phyloP scores from a whole-genome alignment of 495 filamentous ascomycete species.

The Neurospora africana region DNA sequence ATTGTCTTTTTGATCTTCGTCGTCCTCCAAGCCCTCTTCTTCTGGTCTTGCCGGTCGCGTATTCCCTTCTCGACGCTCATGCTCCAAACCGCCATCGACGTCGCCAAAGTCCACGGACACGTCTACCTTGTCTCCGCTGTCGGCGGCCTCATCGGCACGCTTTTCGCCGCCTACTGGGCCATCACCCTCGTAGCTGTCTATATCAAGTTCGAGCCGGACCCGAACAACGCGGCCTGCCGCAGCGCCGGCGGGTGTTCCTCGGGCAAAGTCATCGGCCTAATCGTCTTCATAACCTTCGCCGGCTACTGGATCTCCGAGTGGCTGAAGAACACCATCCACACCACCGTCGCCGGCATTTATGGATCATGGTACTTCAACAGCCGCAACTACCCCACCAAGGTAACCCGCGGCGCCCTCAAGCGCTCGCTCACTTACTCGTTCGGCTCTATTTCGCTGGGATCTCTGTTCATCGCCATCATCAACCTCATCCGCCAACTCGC shows the following conservation, averaged over 20 bases:
- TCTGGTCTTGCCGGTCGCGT: constrained; percentile 64
- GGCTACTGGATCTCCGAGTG: constrained; percentile 88
- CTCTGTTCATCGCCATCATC: constrained; percentile 77
- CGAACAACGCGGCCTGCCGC: constrained; percentile 56
- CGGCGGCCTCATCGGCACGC: constrained; percentile 63
- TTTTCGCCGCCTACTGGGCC: constrained; percentile 57
- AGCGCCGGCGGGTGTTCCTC: constrained; percentile 57
- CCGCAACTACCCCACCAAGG: constrained; percentile 58
- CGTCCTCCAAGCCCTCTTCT: constrained; percentile 44
- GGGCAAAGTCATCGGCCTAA: constrained; percentile 69
- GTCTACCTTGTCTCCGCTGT: constrained; percentile 76
- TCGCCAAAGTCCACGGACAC: constrained; percentile 71
- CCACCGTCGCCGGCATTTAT: constrained; percentile 77
- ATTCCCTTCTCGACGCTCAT: constrained; percentile 87
- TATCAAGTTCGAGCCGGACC: constrained; percentile 62
- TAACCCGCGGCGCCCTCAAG: constrained; percentile 67
- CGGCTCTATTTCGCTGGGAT: constrained; percentile 80
- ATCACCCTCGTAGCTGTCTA: constrained; percentile 59
- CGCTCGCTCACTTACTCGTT: constrained; percentile 82
- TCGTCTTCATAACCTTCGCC: constrained; percentile 82
- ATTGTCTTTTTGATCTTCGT: constrained; percentile 77
- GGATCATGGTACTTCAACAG: constrained; percentile 85
- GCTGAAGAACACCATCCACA: constrained; percentile 86
- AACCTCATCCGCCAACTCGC: constrained; percentile 69
- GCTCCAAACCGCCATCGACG: constrained; percentile 79